Evolutionary conservation across 2,329 filamentous ascomycete species (phyloP), one percentile per base, ranked within the genome.

Genomic region (Cordyceps javanica): DNA sequence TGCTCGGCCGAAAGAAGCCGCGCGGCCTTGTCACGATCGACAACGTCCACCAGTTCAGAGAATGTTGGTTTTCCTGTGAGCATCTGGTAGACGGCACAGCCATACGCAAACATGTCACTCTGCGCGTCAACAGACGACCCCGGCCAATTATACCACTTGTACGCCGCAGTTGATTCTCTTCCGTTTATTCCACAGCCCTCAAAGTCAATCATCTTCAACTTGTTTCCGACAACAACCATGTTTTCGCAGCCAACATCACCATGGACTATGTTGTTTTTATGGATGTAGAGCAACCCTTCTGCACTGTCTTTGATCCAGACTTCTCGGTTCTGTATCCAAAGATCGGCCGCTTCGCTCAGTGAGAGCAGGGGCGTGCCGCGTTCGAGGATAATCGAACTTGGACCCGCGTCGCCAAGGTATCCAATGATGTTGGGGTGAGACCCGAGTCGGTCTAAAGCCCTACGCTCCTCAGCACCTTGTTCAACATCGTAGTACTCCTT

Each of bases 111-210:
- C 2, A 56, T 56, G 26, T 45, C 53, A 19, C 39, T 46, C 42
- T 56, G 39, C 16, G 36, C 14, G 44, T 56, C 41, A 6, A 49
- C 53, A 36, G 39, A 38, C 7, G 13, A 25, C 13, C 21, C 53
- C 53, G 19, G 30, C 16, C 53, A 42, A 34, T 56, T 56, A 32
- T 56, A 56, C 53, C 53, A 56, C 41, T 56, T 56, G n/a, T 56
- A 56, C n/a, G 41, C 53, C 7, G 53, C 25, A 25, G 30, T 36
- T 3, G 53, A 34, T 26, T 56, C 53, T 5, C 26, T n/a, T 10
- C 42, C 41, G 36, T 56, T 42, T 9, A 56, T 56, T 10, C 53
- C 25, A 46, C 41, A 56, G 9, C 53, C 53, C 25, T 45, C 41
- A 30, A 57, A 57, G 42, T 57, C 55, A 14, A 57, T 57, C 1